These are phyloP conservation scores for Sphagnum contortum DNA, from an alignment of 225 moss, liverwort and hornwort genomes.

Conservation along the genomic window DNA sequence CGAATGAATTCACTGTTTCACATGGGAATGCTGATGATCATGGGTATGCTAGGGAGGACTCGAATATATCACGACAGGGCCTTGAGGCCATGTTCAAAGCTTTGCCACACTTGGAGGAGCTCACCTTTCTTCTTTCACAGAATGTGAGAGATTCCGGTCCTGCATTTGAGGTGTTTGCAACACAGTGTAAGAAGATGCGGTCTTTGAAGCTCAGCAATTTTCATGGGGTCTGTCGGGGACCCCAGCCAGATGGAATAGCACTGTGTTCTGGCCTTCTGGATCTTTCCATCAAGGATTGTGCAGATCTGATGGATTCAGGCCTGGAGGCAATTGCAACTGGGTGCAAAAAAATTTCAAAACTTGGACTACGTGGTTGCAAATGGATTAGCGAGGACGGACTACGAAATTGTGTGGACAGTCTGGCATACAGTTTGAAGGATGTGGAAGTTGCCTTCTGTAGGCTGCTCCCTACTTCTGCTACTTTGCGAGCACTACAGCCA, in stretches of 20 bases:
- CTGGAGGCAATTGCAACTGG: slow-evolving; percentile 45
- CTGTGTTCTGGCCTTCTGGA: slow-evolving; percentile 42
- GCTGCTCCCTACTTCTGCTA: slow-evolving; percentile 45
- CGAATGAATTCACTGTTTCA: slow-evolving; percentile 36
- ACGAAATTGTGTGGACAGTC: slow-evolving; percentile 25
- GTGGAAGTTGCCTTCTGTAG: slow-evolving; percentile 57
- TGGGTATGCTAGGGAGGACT: slow-evolving; percentile 45
- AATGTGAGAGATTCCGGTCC: slow-evolving; percentile 51
- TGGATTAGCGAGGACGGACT: slow-evolving; percentile 63
- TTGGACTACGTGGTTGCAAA: slow-evolving; percentile 56
- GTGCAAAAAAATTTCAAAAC: slow-evolving; percentile 48
- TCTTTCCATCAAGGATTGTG: slow-evolving; percentile 52
- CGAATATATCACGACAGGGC: slow-evolving; percentile 54
- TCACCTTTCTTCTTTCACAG: slow-evolving; percentile 62
- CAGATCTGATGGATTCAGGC: slow-evolving; percentile 55
- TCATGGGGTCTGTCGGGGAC: slow-evolving; percentile 69
- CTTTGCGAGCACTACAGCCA: slow-evolving; percentile 69
- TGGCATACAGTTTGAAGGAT: slow-evolving; percentile 48
- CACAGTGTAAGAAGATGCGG: slow-evolving; percentile 47
- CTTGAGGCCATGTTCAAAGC: slow-evolving; percentile 67
- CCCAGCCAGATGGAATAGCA: slow-evolving; percentile 60
- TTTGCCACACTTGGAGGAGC: slow-evolving; percentile 54
- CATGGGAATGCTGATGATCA: slow-evolving; percentile 40
- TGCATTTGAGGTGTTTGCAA: slow-evolving; percentile 50
- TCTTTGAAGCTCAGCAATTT: slow-evolving; percentile 71